Conservation (phyloP, 805 yeast species). For the Candida fluviatilis region DNA sequence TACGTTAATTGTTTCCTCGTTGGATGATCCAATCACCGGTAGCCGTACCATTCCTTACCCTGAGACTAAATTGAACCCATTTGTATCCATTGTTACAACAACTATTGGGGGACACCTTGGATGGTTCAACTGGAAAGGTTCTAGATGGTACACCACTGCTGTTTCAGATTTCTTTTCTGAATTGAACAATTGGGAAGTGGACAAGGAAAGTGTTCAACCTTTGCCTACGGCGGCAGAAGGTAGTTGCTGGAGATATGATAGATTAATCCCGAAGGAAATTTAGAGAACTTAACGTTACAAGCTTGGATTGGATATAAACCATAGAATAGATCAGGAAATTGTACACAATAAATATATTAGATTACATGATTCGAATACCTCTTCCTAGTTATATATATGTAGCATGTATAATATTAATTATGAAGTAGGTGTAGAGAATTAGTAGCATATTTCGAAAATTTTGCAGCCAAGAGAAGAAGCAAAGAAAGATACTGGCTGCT, state of each 20-base stretch:
- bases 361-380: too few relatives aligned
- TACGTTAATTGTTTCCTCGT: constrained; percentile 51
- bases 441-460: too few relatives aligned
- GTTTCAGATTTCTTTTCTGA: constrained; percentile 30
- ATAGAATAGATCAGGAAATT: too few relatives aligned
- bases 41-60: constrained; percentile 47
- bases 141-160: constrained; percentile 39
- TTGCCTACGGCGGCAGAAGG: constrained; percentile 2
- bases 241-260: constrained; percentile 31
- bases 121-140: constrained; percentile 32
- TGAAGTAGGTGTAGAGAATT: too few relatives aligned
- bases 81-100: constrained; percentile 51
- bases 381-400: too few relatives aligned
- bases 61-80: constrained; percentile 55
- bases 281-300: neutral
- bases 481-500: too few relatives aligned
- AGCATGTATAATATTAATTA: too few relatives aligned
- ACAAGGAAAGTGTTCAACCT: constrained; percentile 1
- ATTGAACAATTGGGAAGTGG: constrained; percentile 25
- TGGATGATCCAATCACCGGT: constrained; percentile 65
- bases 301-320: too few relatives aligned
- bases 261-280: constrained; percentile 13
- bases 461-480: too few relatives aligned
- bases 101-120: constrained; percentile 73
- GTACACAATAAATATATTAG: too few relatives aligned